Percentiles rank a stretch among this genome's conserved stretches.
These are phyloP conservation scores for Scheffersomyces segobiensis DNA, from an alignment of 1,139 yeast genomes.

Conservation along the genomic window DNA sequence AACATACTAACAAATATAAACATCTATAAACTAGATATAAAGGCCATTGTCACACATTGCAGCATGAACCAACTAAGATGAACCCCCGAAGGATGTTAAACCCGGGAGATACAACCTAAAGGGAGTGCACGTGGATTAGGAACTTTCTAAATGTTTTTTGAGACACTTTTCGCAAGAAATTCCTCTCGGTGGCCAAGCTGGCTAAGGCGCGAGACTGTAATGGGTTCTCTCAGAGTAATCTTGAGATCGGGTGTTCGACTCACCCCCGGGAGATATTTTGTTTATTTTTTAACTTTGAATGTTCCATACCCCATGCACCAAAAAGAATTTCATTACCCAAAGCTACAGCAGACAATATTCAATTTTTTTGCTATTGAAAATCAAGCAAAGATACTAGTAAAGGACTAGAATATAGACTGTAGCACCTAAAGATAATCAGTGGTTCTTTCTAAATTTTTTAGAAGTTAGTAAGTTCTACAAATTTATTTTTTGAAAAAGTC, in stretches of 20 bases:
- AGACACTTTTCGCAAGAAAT: neutral
- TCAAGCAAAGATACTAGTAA: neutral
- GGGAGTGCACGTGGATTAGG: too few relatives aligned
- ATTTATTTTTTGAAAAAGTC: neutral
- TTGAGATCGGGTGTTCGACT: conserved; percentile 81
- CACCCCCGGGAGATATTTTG: conserved; percentile 70
- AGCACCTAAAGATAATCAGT: too few relatives aligned
- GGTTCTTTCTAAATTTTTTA: neutral
- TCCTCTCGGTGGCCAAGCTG: conserved; percentile 77
- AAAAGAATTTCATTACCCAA: neutral
- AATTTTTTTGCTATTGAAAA: neutral
- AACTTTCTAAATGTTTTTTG: too few relatives aligned
- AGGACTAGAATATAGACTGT: neutral
- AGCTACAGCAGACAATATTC: neutral
- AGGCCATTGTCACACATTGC: too few relatives aligned
- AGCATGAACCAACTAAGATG: too few relatives aligned
- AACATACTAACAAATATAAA: too few relatives aligned
- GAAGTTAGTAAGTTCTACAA: neutral
- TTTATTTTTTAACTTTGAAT: conserved; percentile 5
- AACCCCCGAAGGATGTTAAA: too few relatives aligned
- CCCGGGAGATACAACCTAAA: too few relatives aligned
- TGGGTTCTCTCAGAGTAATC: conserved; percentile 49
- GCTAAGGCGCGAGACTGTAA: conserved; percentile 84
- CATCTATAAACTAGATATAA: too few relatives aligned
- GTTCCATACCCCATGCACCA: neutral